These are phyloP conservation scores for Dictyostelium intermedium DNA, from an alignment of 78 protist genomes.

Conservation along the genomic window DNA sequence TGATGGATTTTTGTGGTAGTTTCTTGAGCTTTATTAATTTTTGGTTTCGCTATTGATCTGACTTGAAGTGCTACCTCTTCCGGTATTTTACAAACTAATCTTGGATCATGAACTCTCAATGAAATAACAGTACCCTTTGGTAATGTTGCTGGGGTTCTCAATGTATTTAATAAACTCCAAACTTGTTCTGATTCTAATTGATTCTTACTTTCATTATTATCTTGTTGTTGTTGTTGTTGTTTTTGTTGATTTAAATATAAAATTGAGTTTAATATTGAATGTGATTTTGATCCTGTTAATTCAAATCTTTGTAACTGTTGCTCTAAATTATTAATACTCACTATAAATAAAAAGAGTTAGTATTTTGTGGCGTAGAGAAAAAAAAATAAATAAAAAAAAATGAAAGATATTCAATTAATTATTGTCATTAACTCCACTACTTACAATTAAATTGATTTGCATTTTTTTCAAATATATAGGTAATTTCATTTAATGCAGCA, in stretches of 20 bases:
- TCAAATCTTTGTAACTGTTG: conserved; percentile 55
- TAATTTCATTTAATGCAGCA: conserved; percentile 1
- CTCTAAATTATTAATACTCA: conserved; percentile 7
- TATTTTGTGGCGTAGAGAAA: too few relatives aligned
- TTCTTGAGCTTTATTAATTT: not conserved
- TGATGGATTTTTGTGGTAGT: not conserved
- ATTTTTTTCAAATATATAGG: not conserved
- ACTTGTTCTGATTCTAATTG: not conserved
- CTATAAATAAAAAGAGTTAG: not conserved
- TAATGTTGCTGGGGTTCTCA: conserved; percentile 65
- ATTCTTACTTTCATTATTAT: not conserved
- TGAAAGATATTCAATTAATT: not conserved
- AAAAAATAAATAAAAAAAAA: not conserved
- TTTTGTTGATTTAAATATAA: conserved; percentile 8
- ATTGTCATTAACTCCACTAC: not conserved
- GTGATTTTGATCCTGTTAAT: conserved; percentile 67
- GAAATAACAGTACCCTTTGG: conserved; percentile 58
- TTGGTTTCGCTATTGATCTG: conserved; percentile 31
- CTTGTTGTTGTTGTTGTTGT: not conserved
- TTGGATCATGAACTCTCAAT: conserved; percentile 54
- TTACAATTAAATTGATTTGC: not conserved
- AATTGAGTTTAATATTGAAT: conserved; percentile 5
- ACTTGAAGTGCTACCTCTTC: conserved; percentile 27
- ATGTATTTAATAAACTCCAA: conserved; percentile 37
- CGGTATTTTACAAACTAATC: conserved; percentile 52